A percentile compares a stretch with the other conserved stretches of the same genome.
phyloP scores from a whole-genome alignment of 192 early-diverging fungal genomes.

The Coemansia sp. region DNA sequence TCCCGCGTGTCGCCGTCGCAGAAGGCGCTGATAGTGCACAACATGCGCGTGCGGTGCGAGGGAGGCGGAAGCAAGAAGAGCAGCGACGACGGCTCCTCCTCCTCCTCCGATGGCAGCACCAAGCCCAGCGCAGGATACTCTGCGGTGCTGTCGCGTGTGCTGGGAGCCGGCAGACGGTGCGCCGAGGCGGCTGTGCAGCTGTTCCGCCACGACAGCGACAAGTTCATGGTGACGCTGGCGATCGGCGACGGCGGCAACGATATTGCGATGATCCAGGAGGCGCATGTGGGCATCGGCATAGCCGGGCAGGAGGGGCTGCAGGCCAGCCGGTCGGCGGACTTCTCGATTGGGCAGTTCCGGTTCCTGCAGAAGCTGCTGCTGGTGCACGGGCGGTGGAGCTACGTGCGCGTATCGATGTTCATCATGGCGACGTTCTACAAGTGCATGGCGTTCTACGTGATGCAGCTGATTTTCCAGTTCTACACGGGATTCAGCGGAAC shows the following conservation, averaged over 20 bases:
- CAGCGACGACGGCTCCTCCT: background rate
- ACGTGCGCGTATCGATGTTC: slow-evolving; percentile 78
- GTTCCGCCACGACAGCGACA: slow-evolving; percentile 45
- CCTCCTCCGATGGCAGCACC: too few species aligned
- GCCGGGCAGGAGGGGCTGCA: slow-evolving; percentile 86
- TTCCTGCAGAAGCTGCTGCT: slow-evolving; percentile 78
- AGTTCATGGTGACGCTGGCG: slow-evolving; percentile 64
- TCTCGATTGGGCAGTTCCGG: slow-evolving; percentile 88
- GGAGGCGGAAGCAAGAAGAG: slow-evolving; percentile 6
- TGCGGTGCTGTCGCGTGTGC: too few species aligned
- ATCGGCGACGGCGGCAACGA: slow-evolving; percentile 97
- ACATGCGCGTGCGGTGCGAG: slow-evolving; percentile 59
- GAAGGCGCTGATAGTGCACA: slow-evolving; percentile 84
- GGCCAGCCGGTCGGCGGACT: slow-evolving; percentile 85
- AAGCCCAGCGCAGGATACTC: too few species aligned
- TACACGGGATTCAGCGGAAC: slow-evolving; percentile 78
- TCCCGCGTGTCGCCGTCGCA: slow-evolving; percentile 89
- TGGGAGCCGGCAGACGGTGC: background rate
- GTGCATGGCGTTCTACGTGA: slow-evolving; percentile 76
- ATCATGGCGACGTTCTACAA: slow-evolving; percentile 89
- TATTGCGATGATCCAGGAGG: slow-evolving; percentile 94
- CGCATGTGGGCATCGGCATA: slow-evolving; percentile 91
- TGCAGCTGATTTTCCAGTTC: slow-evolving; percentile 75
- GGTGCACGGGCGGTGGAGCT: slow-evolving; percentile 89
- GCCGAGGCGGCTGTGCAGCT: slow-evolving; percentile 3